Evolutionary conservation across 495 filamentous ascomycete genomes (phyloP).

Genomic region (Penicillium egyptiacum): DNA sequence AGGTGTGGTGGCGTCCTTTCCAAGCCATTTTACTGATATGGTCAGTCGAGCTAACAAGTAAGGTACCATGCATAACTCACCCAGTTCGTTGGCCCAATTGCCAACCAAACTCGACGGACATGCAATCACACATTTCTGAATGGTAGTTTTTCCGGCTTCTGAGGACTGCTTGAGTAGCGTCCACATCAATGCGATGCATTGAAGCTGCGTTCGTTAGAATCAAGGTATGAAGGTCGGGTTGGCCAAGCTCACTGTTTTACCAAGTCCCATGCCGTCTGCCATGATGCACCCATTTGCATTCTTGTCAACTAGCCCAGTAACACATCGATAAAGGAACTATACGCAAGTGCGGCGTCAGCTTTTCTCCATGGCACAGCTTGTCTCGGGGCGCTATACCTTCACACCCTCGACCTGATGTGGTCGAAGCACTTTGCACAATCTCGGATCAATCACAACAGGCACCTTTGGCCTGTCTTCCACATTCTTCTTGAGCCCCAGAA

Average conservation of each 20-base stretch:
- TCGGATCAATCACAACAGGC: conserved; percentile 95
- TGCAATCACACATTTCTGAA: conserved; percentile 98
- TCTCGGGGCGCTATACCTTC: conserved; percentile 51
- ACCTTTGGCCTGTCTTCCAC: conserved; percentile 79
- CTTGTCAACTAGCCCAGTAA: conserved; percentile 88
- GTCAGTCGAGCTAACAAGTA: not conserved
- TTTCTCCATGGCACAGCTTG: not conserved
- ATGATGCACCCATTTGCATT: conserved; percentile 98
- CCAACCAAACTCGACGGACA: conserved; percentile 95
- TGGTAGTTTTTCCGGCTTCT: conserved; percentile 87
- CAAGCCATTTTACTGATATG: conserved; percentile 73
- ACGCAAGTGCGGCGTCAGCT: conserved; percentile 6
- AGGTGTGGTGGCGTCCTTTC: conserved; percentile 83
- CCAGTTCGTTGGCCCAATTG: conserved; percentile 95
- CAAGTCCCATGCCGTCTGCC: conserved; percentile 98
- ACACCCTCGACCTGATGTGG: conserved; percentile 99
- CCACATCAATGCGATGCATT: conserved; percentile 88
- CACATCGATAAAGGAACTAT: conserved; percentile 87
- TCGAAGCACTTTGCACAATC: conserved; percentile 83
- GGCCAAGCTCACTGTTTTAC: conserved; percentile 70
- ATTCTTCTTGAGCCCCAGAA: conserved; percentile 90
- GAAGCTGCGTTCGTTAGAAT: conserved; percentile 53
- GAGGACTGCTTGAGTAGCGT: conserved; percentile 93
- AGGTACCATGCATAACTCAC: not conserved
- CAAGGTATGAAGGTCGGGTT: not conserved